Percentiles rank a stretch among this genome's conserved stretches.
phyloP scores from a whole-genome alignment of 441 rosid species.

The Eugenia klotzschiana region DNA sequence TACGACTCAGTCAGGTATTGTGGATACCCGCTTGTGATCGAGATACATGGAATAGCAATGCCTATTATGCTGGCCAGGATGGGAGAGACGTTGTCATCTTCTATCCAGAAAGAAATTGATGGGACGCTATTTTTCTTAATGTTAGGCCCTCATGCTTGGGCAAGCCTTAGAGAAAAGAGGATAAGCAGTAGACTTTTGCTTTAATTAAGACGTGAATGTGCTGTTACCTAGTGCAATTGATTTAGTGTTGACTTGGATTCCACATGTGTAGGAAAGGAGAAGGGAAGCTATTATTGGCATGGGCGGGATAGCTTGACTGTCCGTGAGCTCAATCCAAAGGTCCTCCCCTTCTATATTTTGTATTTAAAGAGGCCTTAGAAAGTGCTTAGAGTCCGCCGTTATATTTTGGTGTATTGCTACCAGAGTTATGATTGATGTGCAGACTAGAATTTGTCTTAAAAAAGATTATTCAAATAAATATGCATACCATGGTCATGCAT shows the following conservation, averaged over 20 bases:
- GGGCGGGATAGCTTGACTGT: slow-evolving; percentile 70
- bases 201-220: not conserved
- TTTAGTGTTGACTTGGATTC: not conserved
- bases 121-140: not conserved
- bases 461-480: not conserved
- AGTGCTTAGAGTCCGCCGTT: not conserved
- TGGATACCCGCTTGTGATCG: not conserved
- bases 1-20: slow-evolving; percentile 70
- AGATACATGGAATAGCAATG: not conserved
- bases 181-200: not conserved
- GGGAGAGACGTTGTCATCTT: not conserved
- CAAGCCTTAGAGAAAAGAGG: not conserved
- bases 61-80: not conserved
- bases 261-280: slow-evolving; percentile 50
- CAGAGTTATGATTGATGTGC: not conserved
- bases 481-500: not conserved
- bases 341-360: slow-evolving; percentile 1
- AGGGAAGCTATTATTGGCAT: slow-evolving; percentile 86
- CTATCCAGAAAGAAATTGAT: not conserved
- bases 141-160: not conserved
- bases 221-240: not conserved
- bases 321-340: slow-evolving; percentile 94
- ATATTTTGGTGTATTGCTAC: not conserved
- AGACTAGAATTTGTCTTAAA: not conserved
- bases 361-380: not conserved